Percentiles rank a stretch among this genome's conserved stretches.
Evolutionary conservation across 2,329 filamentous ascomycete genomes (phyloP).

Genomic region (Bipolaris bicolor): DNA sequence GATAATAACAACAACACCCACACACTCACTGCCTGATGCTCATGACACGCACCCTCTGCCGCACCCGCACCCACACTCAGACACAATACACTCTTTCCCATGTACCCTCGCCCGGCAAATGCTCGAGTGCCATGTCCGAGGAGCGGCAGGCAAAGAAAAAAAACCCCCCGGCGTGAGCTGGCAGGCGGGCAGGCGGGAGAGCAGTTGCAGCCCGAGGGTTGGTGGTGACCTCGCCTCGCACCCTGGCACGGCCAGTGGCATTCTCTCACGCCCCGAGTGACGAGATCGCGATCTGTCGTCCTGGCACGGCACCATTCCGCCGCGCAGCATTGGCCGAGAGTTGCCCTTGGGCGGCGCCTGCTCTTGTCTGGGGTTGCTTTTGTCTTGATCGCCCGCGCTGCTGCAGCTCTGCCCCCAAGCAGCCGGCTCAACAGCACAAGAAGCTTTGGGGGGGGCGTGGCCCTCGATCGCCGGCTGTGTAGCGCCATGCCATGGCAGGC

Average conservation of each 20-base stretch:
- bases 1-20: no score
- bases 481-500: not conserved
- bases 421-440: conserved; percentile 4
- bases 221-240: no score
- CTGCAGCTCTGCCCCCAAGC: not conserved
- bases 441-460: conserved; percentile 5
- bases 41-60: no score
- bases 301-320: conserved; percentile 20
- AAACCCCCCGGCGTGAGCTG: conserved; percentile 17
- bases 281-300: conserved; percentile 21
- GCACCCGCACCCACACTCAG: not conserved
- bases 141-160: no score
- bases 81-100: not conserved
- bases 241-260: no score
- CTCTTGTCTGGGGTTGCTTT: conserved; percentile 6
- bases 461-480: not conserved
- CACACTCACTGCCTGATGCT: no score
- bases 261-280: conserved; percentile 4
- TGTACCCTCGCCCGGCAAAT: not conserved
- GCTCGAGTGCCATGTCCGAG: no score
- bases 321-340: conserved; percentile 16
- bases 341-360: not conserved
- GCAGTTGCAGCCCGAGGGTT: conserved; percentile 17
- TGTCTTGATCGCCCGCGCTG: not conserved
- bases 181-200: conserved; percentile 12